These are phyloP conservation scores for Aureobasidium uvarum DNA, from an alignment of 2,329 filamentous ascomycete species.

Conservation along the genomic window DNA sequence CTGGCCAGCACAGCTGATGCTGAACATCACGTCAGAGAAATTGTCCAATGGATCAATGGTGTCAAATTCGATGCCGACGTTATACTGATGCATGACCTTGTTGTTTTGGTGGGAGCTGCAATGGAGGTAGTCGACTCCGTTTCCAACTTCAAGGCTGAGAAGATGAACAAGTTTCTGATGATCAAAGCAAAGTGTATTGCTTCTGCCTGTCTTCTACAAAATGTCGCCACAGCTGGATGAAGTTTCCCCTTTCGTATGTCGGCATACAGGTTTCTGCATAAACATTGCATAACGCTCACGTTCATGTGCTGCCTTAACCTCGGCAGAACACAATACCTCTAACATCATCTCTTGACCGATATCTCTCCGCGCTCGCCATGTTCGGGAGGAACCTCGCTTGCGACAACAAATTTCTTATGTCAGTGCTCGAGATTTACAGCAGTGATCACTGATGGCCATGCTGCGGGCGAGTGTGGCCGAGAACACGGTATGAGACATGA, in stretches of 20 bases:
- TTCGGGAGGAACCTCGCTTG: no score
- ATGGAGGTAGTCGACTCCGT: background rate
- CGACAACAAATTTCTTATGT: background rate
- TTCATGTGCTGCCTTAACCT: no score
- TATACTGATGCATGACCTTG: background rate
- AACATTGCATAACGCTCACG: no score
- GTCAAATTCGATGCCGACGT: slow-evolving; percentile 1
- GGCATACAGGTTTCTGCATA: no score
- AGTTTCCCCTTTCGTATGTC: background rate
- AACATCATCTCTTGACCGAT: no score
- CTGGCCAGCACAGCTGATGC: background rate
- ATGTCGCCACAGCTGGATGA: background rate
- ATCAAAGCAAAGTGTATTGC: slow-evolving; percentile 8
- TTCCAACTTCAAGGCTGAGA: background rate
- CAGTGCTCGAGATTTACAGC: background rate
- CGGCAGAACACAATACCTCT: no score
- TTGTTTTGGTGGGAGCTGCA: background rate
- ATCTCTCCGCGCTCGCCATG: no score
- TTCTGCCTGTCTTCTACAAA: background rate
- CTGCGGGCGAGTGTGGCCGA: background rate
- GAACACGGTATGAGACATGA: background rate
- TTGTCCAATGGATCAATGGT: background rate
- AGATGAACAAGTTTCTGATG: background rate
- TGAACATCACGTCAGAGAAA: background rate
- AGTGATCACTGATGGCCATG: background rate